Conservation (phyloP, 495 filamentous ascomycete genomes). For the Neurospora pannonica region DNA sequence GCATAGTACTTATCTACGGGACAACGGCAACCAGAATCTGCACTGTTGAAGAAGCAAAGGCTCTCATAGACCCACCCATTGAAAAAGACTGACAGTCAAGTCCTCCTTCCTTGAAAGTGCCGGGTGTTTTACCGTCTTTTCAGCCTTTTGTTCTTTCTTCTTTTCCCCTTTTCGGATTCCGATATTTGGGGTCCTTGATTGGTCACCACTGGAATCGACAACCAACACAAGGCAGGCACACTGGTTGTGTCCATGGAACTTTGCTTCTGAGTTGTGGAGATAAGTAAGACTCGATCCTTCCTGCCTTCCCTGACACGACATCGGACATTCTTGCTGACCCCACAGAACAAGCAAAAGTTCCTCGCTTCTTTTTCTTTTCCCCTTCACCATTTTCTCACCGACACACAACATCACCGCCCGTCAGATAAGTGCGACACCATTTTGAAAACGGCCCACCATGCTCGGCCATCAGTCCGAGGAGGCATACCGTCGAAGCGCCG, state of each 20-base stretch:
- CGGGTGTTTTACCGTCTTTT: not conserved
- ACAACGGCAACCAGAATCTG: not conserved
- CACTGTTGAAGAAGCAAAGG: not conserved
- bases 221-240: not conserved
- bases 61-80: not conserved
- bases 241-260: not conserved
- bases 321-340: not conserved
- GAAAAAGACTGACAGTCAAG: not conserved
- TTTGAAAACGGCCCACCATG: constrained; percentile 1
- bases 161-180: not conserved
- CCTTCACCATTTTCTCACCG: not conserved
- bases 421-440: not conserved
- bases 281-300: not conserved
- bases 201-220: not conserved
- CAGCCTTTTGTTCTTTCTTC: not conserved
- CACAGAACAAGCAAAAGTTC: not conserved
- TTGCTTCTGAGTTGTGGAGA: not conserved
- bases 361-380: not conserved
- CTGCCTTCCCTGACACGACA: not conserved
- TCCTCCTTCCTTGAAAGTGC: not conserved
- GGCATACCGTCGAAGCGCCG: constrained; percentile 13
- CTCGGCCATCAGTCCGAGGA: constrained; percentile 10
- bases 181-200: not conserved
- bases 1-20: not conserved
- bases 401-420: not conserved